Conservation (phyloP, 1,284 basidiomycete genomes). For the Ceratobasidium sp. region DNA sequence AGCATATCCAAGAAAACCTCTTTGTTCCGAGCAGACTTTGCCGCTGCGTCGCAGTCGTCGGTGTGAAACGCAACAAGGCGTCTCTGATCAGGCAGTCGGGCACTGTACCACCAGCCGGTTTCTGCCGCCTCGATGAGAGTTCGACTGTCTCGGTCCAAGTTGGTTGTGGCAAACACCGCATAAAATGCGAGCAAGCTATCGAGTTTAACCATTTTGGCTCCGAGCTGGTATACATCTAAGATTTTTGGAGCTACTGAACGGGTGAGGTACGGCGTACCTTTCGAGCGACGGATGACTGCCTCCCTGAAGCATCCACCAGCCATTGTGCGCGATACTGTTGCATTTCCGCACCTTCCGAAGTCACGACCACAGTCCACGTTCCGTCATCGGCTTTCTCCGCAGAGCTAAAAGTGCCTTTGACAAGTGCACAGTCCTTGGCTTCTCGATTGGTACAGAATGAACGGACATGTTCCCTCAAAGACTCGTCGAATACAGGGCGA, state of each 20-base stretch:
- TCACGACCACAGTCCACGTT: slow-evolving; percentile 9
- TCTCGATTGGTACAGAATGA: not conserved
- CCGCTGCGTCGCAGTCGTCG: slow-evolving; percentile 45
- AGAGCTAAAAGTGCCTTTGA: slow-evolving; percentile 38
- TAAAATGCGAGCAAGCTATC: slow-evolving; percentile 49
- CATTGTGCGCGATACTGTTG: slow-evolving; percentile 44
- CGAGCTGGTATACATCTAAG: slow-evolving; percentile 43
- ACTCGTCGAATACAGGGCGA: slow-evolving; percentile 49
- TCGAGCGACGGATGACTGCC: slow-evolving; percentile 48
- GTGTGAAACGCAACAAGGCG: slow-evolving; percentile 51
- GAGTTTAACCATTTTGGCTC: slow-evolving; percentile 45
- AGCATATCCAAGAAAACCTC: slow-evolving; percentile 45
- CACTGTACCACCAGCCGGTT: slow-evolving; percentile 51
- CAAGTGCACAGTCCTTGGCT: not conserved
- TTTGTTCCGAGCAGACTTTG: slow-evolving; percentile 46
- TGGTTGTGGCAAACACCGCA: slow-evolving; percentile 44
- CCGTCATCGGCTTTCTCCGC: slow-evolving; percentile 21
- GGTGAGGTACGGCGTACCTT: slow-evolving; percentile 44
- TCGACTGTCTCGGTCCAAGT: slow-evolving; percentile 44
- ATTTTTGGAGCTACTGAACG: not conserved
- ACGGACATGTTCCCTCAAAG: slow-evolving; percentile 44
- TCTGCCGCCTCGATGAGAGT: slow-evolving; percentile 50
- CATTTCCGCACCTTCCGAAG: not conserved
- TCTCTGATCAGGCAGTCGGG: slow-evolving; percentile 46
- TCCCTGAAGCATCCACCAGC: slow-evolving; percentile 51